Percentiles rank a stretch among this genome's conserved stretches.
Conservation (phyloP, 306 rosid species). For the Dalbergia oliveri region DNA sequence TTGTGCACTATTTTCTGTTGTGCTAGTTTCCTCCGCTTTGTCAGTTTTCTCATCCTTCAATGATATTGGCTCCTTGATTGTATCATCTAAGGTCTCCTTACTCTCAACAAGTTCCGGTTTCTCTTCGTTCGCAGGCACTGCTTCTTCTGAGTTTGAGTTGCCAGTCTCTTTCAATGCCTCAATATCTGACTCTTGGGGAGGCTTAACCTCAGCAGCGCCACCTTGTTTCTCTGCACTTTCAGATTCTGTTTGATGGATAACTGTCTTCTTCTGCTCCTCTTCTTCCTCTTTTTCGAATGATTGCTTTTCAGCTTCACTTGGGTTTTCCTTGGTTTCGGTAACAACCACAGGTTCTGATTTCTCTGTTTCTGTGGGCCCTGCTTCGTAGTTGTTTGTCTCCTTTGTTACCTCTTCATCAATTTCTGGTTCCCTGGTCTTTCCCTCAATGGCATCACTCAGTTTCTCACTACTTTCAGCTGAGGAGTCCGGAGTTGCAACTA, state of each 20-base stretch:
- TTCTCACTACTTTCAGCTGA: conserved; percentile 39
- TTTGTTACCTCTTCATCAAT: not conserved
- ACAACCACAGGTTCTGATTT: conserved; percentile 23
- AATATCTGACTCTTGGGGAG: not conserved
- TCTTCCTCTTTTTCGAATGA: conserved; percentile 18
- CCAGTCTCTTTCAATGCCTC: conserved; percentile 19
- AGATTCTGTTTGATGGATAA: not conserved
- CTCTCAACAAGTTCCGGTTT: conserved; percentile 8
- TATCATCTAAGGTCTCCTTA: not conserved
- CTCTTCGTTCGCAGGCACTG: conserved; percentile 6
- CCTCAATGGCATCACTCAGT: conserved; percentile 4
- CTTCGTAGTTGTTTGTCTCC: not conserved
- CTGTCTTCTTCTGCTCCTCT: not conserved
- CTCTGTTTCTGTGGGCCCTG: conserved; percentile 16
- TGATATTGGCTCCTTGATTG: conserved; percentile 9
- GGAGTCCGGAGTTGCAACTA: not conserved
- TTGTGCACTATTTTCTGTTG: conserved; percentile 8
- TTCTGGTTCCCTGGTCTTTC: conserved; percentile 26
- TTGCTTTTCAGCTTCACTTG: conserved; percentile 24
- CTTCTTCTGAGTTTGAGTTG: conserved; percentile 19
- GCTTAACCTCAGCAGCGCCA: not conserved
- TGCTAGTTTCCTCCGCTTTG: conserved; percentile 31
- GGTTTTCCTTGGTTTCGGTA: conserved; percentile 41
- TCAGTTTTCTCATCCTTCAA: conserved; percentile 32
- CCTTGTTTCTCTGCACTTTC: conserved; percentile 24